A percentile compares a stretch with the other conserved stretches of the same genome.
These are phyloP conservation scores for Podospora anserina DNA, from an alignment of 495 filamentous ascomycete species.

Conservation along the genomic window DNA sequence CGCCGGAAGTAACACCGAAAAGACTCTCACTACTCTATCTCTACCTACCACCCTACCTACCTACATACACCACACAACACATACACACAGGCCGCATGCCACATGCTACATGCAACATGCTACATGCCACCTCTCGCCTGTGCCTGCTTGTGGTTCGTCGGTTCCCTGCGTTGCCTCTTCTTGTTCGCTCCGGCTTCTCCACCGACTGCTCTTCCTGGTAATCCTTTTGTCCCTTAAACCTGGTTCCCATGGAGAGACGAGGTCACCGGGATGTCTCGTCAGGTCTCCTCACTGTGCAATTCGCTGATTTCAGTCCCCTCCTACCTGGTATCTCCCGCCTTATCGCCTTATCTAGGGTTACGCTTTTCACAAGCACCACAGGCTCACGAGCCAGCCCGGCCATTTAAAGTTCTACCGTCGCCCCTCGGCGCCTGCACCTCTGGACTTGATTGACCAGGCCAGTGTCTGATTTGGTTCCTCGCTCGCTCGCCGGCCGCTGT, in stretches of 20 bases:
- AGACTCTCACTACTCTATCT: neutral
- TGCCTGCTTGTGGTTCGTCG: conserved; percentile 1
- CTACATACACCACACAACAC: neutral
- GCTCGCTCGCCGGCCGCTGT: neutral
- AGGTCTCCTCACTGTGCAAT: neutral
- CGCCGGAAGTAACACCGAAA: conserved; percentile 19
- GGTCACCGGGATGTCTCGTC: conserved; percentile 1
- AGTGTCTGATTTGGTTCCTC: neutral
- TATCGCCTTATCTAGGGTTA: neutral
- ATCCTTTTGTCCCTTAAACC: neutral
- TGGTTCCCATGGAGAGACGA: neutral
- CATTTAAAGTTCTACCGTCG: conserved; percentile 3
- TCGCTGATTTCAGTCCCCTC: neutral
- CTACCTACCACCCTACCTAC: neutral
- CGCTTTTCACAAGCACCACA: neutral
- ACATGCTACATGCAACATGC: neutral
- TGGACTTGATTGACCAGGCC: conserved; percentile 2
- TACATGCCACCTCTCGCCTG: neutral
- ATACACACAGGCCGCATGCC: no score
- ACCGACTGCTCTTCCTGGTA: neutral
- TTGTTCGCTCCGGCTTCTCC: conserved; percentile 1
- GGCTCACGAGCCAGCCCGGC: neutral
- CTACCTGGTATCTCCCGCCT: neutral
- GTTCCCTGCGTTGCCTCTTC: neutral
- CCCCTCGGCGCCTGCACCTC: neutral